phyloP scores from a whole-genome alignment of 768 basidiomycete genomes.

The Amanita rimosa region DNA sequence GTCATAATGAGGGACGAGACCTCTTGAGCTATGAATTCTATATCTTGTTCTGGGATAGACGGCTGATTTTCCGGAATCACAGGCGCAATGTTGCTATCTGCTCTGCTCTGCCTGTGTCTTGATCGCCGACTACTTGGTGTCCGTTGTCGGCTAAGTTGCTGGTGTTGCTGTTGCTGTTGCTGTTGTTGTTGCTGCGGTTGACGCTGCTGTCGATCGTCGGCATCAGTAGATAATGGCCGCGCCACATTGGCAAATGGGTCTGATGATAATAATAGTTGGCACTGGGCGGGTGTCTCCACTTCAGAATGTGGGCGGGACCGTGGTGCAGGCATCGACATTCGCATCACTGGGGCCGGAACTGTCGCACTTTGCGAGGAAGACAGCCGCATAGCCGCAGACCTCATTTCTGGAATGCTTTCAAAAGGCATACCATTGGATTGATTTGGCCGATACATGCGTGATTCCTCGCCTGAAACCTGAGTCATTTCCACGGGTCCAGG shows the following conservation, averaged over 20 bases:
- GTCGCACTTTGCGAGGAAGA: not conserved
- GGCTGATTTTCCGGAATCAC: not conserved
- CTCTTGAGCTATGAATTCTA: constrained; percentile 1
- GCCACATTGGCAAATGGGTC: not conserved
- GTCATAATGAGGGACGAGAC: not conserved
- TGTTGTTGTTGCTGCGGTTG: not conserved
- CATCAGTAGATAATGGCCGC: not conserved
- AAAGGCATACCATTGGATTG: not conserved
- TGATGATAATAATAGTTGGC: not conserved
- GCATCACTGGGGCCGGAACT: not conserved
- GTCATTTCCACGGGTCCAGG: not conserved
- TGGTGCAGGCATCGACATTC: not conserved
- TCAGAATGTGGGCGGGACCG: not conserved
- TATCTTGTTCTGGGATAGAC: constrained; percentile 1
- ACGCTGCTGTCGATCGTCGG: not conserved
- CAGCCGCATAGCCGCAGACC: not conserved
- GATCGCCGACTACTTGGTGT: not conserved
- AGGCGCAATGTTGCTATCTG: not conserved
- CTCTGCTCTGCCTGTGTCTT: not conserved
- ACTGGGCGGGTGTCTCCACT: not conserved
- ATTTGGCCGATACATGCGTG: not conserved
- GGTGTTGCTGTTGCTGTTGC: not conserved
- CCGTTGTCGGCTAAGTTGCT: not conserved
- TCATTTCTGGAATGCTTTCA: not conserved
- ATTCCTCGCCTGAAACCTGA: not conserved